Evolutionary conservation across 345 rosid genomes (phyloP), one percentile per base, ranked within the genome.

Genomic region (Eucalyptus sideroxylon): DNA sequence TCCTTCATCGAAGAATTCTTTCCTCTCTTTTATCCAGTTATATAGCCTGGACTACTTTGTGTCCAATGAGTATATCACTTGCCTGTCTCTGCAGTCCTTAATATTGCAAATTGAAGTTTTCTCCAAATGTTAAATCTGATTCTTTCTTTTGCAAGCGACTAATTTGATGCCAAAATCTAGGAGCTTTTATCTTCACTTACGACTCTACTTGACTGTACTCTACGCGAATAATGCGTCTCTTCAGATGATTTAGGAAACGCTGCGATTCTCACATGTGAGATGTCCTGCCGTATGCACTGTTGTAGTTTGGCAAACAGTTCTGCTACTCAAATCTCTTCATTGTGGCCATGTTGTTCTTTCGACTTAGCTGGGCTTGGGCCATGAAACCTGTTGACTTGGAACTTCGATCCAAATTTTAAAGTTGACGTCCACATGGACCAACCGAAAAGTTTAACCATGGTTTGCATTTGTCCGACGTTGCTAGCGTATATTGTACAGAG

Each of bases 11-110:
- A 87, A 87, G 26, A 40, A 21, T 86, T 24, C 30, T 59, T 59
- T 87, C 24, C 90, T 89, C 16, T 88, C 17, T 88, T 65, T 91
- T 47, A 92, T 92, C 91, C 95, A 96, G 98, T 89, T 96, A 37
- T 98, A 97, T 91, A 92, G 95, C 91, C 87, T 95, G 94, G 99
- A 98, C 94, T 97, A 97, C 94, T 97, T 97, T 89, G 92, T 94
- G 90, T 92, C 95, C 80, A 98, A 98, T 94, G 99, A 98, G 91
- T 98, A 96, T 90, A 97, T 98, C 98, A 96, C 98, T 90, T 87
- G 40, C 49, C 88, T 87, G 87, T 86, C 21, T 50, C 9, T 69
- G 42, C 8, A 42, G 7, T 31, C 44, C 5, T 62, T 16, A 27
- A 31, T 30, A 9, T 21, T 86, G 69, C 34, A 62, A 30, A 27